Conservation (phyloP, 2,329 filamentous ascomycete species). For the Aureobasidium sp. region DNA sequence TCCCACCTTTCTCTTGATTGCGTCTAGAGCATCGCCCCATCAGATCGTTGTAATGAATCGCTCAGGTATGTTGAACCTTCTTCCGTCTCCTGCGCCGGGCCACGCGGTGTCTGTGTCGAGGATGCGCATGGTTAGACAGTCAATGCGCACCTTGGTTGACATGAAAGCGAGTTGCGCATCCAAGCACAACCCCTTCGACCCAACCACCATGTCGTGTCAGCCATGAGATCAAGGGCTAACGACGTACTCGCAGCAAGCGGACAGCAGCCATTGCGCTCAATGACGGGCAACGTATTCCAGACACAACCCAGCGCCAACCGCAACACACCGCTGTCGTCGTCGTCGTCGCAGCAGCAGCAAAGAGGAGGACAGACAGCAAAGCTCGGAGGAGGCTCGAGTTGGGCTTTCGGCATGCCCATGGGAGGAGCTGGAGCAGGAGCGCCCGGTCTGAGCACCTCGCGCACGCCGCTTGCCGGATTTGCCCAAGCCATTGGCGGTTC, state of each 20-base stretch:
- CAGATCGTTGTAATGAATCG: conserved; percentile 39
- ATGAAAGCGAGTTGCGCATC: too few relatives aligned
- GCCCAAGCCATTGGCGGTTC: conserved; percentile 19
- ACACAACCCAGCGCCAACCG: conserved; percentile 21
- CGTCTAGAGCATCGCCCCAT: background rate
- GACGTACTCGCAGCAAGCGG: conserved; percentile 36
- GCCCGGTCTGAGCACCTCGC: conserved; percentile 17
- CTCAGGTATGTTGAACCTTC: conserved; percentile 39
- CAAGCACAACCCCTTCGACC: too few relatives aligned
- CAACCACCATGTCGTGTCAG: too few relatives aligned
- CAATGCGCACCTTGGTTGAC: too few relatives aligned
- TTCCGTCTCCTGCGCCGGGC: background rate
- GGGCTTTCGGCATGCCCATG: conserved; percentile 20
- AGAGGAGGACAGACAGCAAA: conserved; percentile 19
- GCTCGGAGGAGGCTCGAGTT: conserved; percentile 18
- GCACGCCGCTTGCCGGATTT: conserved; percentile 19
- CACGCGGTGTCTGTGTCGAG: background rate
- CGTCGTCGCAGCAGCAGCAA: too few relatives aligned
- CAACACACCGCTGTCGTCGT: conserved; percentile 17
- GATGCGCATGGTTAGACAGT: background rate
- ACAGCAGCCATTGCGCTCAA: conserved; percentile 46
- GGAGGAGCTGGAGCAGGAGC: conserved; percentile 13
- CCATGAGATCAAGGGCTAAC: background rate
- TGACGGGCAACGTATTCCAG: conserved; percentile 47
- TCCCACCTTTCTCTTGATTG: background rate